These are phyloP conservation scores for Colletotrichum melonis DNA, from an alignment of 2,329 filamentous ascomycete species.

Conservation along the genomic window DNA sequence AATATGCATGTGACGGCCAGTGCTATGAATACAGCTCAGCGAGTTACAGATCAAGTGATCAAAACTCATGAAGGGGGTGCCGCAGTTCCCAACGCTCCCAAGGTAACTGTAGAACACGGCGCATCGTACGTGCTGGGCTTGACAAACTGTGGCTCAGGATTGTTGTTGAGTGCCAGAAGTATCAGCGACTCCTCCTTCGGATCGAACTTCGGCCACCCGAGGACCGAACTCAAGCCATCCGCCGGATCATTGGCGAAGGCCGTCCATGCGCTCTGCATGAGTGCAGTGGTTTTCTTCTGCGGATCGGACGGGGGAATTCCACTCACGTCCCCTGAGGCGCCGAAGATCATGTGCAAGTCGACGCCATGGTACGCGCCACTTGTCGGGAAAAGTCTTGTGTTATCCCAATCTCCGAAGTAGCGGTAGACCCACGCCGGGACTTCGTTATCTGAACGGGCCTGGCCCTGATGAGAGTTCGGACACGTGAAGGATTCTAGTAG, in stretches of 20 bases:
- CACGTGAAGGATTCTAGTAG: conserved; percentile 59
- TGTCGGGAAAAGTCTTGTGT: conserved; percentile 55
- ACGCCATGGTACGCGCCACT: conserved; percentile 62
- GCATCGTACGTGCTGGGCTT: conserved; percentile 41
- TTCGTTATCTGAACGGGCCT: conserved; percentile 45
- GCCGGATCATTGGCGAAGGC: conserved; percentile 52
- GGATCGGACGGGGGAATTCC: conserved; percentile 45
- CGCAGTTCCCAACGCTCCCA: conserved; percentile 39
- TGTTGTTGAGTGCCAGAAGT: conserved; percentile 42
- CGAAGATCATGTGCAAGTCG: conserved; percentile 60
- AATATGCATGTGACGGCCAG: neutral
- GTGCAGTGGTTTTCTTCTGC: conserved; percentile 46
- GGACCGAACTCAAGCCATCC: conserved; percentile 43
- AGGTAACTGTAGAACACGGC: conserved; percentile 39
- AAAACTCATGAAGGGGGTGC: neutral
- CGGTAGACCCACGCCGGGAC: conserved; percentile 57
- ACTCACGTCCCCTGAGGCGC: conserved; percentile 51
- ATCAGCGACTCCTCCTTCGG: conserved; percentile 40
- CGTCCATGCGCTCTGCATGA: conserved; percentile 55
- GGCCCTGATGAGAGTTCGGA: conserved; percentile 52
- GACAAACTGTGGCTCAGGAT: conserved; percentile 38
- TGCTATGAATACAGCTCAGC: neutral
- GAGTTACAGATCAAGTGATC: too few relatives aligned
- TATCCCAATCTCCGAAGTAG: conserved; percentile 62
- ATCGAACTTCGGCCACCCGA: conserved; percentile 52